phyloP scores from a whole-genome alignment of 305 asterid genomes.

The Plantago lanceolata region DNA sequence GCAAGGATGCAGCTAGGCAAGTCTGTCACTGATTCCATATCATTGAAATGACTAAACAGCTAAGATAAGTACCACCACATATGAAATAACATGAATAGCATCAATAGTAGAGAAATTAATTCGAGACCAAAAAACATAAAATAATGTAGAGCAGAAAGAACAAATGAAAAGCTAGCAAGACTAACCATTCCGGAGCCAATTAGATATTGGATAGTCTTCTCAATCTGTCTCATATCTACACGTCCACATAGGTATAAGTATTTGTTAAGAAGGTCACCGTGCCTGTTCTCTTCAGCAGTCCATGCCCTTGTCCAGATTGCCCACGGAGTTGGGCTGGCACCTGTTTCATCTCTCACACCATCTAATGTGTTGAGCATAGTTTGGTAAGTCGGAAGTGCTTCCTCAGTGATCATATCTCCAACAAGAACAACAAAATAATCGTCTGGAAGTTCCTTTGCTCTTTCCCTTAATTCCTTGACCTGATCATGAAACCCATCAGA shows the following conservation, averaged over 20 bases:
- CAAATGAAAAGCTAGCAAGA: not conserved
- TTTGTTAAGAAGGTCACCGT: conserved; percentile 45
- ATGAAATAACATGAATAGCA: no score
- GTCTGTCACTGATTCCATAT: no score
- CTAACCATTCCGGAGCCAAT: conserved; percentile 50
- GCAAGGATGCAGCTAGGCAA: not conserved
- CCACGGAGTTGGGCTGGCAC: conserved; percentile 51
- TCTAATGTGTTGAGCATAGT: conserved; percentile 46
- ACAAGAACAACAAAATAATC: conserved; percentile 49
- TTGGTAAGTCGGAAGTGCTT: conserved; percentile 50
- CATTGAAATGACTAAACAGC: not conserved
- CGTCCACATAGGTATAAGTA: conserved; percentile 45
- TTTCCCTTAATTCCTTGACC: conserved; percentile 60
- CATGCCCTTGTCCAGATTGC: conserved; percentile 48
- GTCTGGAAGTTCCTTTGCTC: conserved; percentile 57
- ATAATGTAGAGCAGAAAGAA: not conserved
- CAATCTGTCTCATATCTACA: conserved; percentile 43
- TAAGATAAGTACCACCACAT: not conserved
- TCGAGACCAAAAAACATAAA: not conserved
- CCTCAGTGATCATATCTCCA: conserved; percentile 57
- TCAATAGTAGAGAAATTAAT: not conserved
- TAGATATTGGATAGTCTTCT: conserved; percentile 48
- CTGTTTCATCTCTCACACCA: conserved; percentile 49
- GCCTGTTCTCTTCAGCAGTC: conserved; percentile 54
- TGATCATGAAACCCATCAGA: conserved; percentile 75